Conservation (phyloP, 805 yeast genomes). For the Lachancea sp. region DNA sequence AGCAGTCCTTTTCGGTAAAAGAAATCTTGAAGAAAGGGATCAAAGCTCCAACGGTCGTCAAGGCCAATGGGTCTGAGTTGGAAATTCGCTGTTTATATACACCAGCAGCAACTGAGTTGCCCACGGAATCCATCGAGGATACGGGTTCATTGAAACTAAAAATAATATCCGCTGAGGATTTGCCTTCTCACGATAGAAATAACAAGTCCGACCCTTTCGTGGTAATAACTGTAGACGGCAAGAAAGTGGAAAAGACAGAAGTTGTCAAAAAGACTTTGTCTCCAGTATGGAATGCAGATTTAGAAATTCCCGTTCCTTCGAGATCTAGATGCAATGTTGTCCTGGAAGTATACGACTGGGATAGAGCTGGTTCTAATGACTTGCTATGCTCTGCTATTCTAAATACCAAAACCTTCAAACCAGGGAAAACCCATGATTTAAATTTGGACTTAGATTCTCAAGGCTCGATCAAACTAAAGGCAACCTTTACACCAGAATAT, state of each 20-base stretch:
- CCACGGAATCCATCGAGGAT: slow-evolving; percentile 57
- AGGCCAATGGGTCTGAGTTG: slow-evolving; percentile 38
- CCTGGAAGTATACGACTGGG: slow-evolving; percentile 66
- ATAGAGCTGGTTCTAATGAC: slow-evolving; percentile 64
- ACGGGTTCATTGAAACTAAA: slow-evolving; percentile 59
- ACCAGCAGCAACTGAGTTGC: slow-evolving; percentile 50
- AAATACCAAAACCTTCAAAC: slow-evolving; percentile 45
- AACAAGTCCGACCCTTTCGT: slow-evolving; percentile 75
- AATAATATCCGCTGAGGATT: slow-evolving; percentile 47
- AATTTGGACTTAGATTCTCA: slow-evolving; percentile 53
- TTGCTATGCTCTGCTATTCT: slow-evolving; percentile 47
- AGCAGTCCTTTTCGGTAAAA: slow-evolving; percentile 43
- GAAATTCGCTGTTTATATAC: slow-evolving; percentile 50
- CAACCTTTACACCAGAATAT: slow-evolving; percentile 58
- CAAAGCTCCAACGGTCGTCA: slow-evolving; percentile 40
- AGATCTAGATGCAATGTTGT: slow-evolving; percentile 47
- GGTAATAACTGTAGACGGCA: slow-evolving; percentile 47
- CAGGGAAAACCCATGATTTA: slow-evolving; percentile 41
- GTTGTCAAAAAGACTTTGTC: slow-evolving; percentile 58
- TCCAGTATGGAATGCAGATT: slow-evolving; percentile 72
- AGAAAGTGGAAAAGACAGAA: slow-evolving; percentile 50
- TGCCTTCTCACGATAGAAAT: slow-evolving; percentile 58
- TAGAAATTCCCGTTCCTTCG: slow-evolving; percentile 55
- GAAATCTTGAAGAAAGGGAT: slow-evolving; percentile 49
- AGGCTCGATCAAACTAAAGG: slow-evolving; percentile 51